These are phyloP conservation scores for Circinella umbellata DNA, from an alignment of 371 early-diverging fungal genomes.

Conservation along the genomic window DNA sequence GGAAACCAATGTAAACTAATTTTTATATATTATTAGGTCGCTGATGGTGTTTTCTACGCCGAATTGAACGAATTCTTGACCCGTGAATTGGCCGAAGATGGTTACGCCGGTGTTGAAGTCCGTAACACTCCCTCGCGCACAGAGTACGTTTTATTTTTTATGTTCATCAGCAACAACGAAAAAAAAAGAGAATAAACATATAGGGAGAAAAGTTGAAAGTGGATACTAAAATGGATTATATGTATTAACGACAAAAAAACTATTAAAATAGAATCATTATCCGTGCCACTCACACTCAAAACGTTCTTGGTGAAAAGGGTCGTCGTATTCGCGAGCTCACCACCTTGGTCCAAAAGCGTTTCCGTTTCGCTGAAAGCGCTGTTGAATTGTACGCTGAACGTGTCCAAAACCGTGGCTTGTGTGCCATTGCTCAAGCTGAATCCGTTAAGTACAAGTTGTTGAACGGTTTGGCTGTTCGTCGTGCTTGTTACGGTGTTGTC, in stretches of 20 bases:
- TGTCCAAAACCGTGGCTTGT: constrained; percentile 98
- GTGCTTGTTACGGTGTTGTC: constrained; percentile 98
- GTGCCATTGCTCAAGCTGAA: constrained; percentile 99
- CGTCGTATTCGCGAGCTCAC: constrained; percentile 99
- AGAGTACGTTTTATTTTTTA: constrained; percentile 58
- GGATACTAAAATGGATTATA: background rate
- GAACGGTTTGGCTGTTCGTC: constrained; percentile 96
- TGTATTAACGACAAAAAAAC: background rate
- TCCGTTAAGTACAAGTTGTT: constrained; percentile 98
- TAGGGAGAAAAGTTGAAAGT: no score
- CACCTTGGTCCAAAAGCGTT: constrained; percentile 97
- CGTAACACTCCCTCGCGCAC: constrained; percentile 98
- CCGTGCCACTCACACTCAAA: constrained; percentile 98
- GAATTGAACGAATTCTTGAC: constrained; percentile 99
- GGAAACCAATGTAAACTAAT: no score
- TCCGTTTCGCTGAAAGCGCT: constrained; percentile 97
- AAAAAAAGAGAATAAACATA: background rate
- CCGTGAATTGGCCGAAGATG: constrained; percentile 90
- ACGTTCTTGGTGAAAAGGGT: constrained; percentile 98
- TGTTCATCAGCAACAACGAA: background rate
- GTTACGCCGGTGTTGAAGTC: constrained; percentile 98
- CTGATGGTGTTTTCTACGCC: constrained; percentile 99
- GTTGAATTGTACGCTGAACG: constrained; percentile 99
- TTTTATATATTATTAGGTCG: constrained; percentile 45
- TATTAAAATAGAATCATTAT: constrained; percentile 80